Evolutionary conservation across 2,329 filamentous ascomycete species (phyloP), one percentile per base, ranked within the genome.

Genomic region (Pseudogymnoascus sp.): DNA sequence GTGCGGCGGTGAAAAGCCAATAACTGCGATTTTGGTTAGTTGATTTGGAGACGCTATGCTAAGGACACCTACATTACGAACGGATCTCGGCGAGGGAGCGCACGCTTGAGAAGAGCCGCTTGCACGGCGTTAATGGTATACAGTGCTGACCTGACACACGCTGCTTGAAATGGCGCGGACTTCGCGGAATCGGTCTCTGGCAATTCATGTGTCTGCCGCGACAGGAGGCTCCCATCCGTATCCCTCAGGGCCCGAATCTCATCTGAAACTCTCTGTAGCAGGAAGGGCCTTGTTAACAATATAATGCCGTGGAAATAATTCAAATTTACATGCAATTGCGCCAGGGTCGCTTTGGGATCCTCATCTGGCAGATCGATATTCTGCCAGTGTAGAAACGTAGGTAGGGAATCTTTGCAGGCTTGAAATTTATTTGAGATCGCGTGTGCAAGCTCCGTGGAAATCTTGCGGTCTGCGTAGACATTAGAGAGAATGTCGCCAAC

Each of bases 251-350:
- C 29, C 7, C 29, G 29, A 31, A 31, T 31, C 29, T 31, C 14
- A n/a, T 47, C 42, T 47, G 18, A 26, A 47, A 47, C 14, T 12
- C 42, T 47, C 21, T 47, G 42, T 12, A 87, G 74, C 64, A 88
- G 85, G 70, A 88, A 88, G 0, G 86, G 86, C 29, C 86, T 78
- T 1, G 83, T 86, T 1, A 89, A 77, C 0, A 89, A 76, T 26
- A 88, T 80, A 45, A 87, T 80, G 0, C 84, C 83, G 69, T 88
- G 85, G 63, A 80, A 83, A 64, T 87, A 83, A 37, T 87, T 75
- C 23, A 88, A 75, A 65, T 86, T 86, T 64, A 82, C 76, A 67
- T 88, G 86, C 5, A 88, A 73, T n/a, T 85, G 80, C 3, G 83
- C 81, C 36, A 87, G 80, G 3, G 81, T 80, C 65, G 83, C 77